A percentile compares a stretch with the other conserved stretches of the same genome.
Conservation (phyloP, 1,284 basidiomycete species). For the Trichosporon inkin region DNA sequence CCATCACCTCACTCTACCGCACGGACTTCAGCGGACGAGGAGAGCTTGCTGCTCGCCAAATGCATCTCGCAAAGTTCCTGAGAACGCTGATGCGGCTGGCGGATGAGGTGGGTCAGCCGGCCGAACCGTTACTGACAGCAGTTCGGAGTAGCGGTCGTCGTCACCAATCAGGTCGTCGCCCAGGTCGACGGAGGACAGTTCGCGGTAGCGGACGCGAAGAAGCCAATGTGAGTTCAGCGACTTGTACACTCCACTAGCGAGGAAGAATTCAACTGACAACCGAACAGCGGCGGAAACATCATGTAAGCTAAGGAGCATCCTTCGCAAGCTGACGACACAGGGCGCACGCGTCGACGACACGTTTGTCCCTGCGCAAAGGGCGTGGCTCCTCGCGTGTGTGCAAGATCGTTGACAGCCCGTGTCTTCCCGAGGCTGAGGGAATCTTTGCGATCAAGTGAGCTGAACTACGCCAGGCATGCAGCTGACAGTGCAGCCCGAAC, state of each 20-base stretch:
- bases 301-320: slow-evolving; percentile 51
- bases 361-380: slow-evolving; percentile 89
- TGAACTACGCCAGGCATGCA: not conserved
- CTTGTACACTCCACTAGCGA: not conserved
- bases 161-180: slow-evolving; percentile 98
- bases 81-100: slow-evolving; percentile 88
- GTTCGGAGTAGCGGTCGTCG: slow-evolving; percentile 96
- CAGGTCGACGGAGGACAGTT: slow-evolving; percentile 91
- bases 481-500: slow-evolving; percentile 53
- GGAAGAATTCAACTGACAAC: slow-evolving; percentile 15
- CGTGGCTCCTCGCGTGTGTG: slow-evolving; percentile 89
- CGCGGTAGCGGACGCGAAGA: slow-evolving; percentile 76
- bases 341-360: slow-evolving; percentile 90
- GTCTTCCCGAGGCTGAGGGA: slow-evolving; percentile 93
- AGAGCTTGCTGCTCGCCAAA: slow-evolving; percentile 91
- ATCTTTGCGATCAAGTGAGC: slow-evolving; percentile 82
- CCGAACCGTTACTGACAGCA: slow-evolving; percentile 48
- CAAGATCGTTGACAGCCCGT: slow-evolving; percentile 97
- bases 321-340: slow-evolving; percentile 12
- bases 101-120: slow-evolving; percentile 68
- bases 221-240: slow-evolving; percentile 63
- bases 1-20: slow-evolving; percentile 91
- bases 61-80: slow-evolving; percentile 95
- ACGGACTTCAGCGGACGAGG: slow-evolving; percentile 95
- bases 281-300: slow-evolving; percentile 73